Evolutionary conservation across 352 stramenopile species (phyloP), one percentile per base, ranked within the genome.

Genomic region (Lagenidium giganteum): DNA sequence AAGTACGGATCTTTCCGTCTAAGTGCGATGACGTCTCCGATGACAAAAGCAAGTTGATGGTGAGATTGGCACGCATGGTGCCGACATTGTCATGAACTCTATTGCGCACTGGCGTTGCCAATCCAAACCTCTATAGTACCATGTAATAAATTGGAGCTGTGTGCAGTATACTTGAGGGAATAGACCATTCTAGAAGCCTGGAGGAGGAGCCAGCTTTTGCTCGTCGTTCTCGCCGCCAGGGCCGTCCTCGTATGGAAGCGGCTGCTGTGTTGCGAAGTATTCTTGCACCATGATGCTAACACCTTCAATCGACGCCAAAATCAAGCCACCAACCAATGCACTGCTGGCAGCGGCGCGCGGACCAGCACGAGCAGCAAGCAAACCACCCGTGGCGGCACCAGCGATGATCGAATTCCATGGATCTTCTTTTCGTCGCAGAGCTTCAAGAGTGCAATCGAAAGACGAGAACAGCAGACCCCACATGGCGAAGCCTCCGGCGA

Each of bases 391-490:
- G 33, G 92, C 89, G 12, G 93, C 96, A 20, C 97, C 97, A 23
- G 89, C 93, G 28, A 99, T 64, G 50, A 99, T 99, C n/a, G 95
- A 97, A 67, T 99, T 99, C 96, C 96, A 99, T 30, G 96, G 94
- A 81, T 99, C 97, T 80, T 99, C 96, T 74, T 98, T 99, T 70
- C 96, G 91, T 65, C 97, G 89, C 45, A 99, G 67, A 24, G 93
- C 90, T 39, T 96, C 96, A 30, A 99, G 87, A 20, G 86, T 95
- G 69, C 96, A 99, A 73, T 99, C 96, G 55, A 96, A 99, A 29
- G 85, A 95, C 23, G 96, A 97, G 75, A 99, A 99, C 6, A 98
- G 71, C 48, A 97, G 74, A 32, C 96, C 96, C 96, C 96, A 99
- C 18, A 97, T 87, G 1, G 91, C 91, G 48, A 98, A 98, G 35